Base-by-base conservation (phyloP, 116 monocot species). In the Papilionanthe hybrid region DNA sequence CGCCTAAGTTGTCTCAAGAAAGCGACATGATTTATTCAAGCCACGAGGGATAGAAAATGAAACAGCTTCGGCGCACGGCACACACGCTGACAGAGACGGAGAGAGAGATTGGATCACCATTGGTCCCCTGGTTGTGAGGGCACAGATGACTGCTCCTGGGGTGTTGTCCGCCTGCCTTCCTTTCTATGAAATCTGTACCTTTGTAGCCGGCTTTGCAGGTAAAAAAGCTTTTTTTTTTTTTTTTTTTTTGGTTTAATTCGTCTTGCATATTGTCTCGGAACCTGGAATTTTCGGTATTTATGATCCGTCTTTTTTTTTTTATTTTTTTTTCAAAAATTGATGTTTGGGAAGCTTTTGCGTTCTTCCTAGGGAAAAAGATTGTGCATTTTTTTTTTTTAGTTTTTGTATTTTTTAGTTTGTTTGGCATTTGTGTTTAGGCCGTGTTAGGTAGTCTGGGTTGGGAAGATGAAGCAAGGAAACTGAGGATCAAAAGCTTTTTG, bases 171-270 rank as follows among this genome's bases (percentile, higher is more conserved):
- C 23, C 25, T 23, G 9, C 15, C 47, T 22, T 17, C 49, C 75
- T 53, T 83, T 81, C 23, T 87, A 85, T 49, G 65, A 53, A 30
- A 56, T 86, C 50, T 86, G 88, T 81, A 85, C 78, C 82, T 87
- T 72, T 53, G 88, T 83, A 12, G 88, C 85, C 78, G 94, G 94
- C 78, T 67, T 92, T 72, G 94, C 90, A 48, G 94, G 92, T 30
- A 37, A 32, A 7, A 42, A 43, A 72, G 19, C 20, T 55, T 83
- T 77, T 69, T 37, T 79, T 27, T 23, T 49, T 42, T 44, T n/a
- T n/a, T n/a, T n/a, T n/a, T n/a, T n/a, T n/a, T n/a, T n/a, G n/a
- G n/a, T n/a, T 66, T 79, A 7, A 71, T 0, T 19, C 22, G 4
- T 41, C 42, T 47, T 15, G 0, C n/a, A 0, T 57, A 5, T 3